Conservation (phyloP, 371 early-diverging fungal species). For the Rhizomucor miehei region DNA sequence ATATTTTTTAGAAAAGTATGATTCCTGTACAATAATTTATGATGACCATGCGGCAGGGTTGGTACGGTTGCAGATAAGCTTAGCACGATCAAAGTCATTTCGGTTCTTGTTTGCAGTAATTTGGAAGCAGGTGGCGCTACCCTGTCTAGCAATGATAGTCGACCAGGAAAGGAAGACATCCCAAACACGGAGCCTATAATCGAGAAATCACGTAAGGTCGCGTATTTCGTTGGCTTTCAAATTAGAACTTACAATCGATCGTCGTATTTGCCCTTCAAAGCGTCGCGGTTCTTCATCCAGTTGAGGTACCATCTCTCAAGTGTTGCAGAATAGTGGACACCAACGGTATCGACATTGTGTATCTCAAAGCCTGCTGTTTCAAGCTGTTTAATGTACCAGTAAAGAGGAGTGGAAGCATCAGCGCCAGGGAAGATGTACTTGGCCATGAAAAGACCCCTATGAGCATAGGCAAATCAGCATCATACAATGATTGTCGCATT, state of each 20-base stretch:
- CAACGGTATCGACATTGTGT: conserved; percentile 84
- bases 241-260: conserved; percentile 64
- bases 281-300: conserved; percentile 93
- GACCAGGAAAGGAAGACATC: conserved; percentile 98
- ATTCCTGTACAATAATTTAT: no score
- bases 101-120: conserved; percentile 94
- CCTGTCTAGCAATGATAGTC: conserved; percentile 91
- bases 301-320: conserved; percentile 94
- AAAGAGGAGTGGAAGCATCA: conserved; percentile 94
- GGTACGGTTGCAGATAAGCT: conserved; percentile 51
- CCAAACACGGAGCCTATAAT: conserved; percentile 66
- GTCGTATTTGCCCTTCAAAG: conserved; percentile 81
- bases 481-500: neutral
- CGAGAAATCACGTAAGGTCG: neutral
- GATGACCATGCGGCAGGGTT: conserved; percentile 22
- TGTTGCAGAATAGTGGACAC: conserved; percentile 97
- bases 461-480: conserved; percentile 25
- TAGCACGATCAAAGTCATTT: conserved; percentile 86
- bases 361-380: conserved; percentile 94
- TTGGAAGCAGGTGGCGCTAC: conserved; percentile 95
- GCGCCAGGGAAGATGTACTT: conserved; percentile 98
- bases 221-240: neutral
- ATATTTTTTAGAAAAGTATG: no score
- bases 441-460: conserved; percentile 93
- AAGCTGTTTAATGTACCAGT: conserved; percentile 89